phyloP scores from a whole-genome alignment of 106 monocot genomes.

The Phalaenopsis aphrodite region DNA sequence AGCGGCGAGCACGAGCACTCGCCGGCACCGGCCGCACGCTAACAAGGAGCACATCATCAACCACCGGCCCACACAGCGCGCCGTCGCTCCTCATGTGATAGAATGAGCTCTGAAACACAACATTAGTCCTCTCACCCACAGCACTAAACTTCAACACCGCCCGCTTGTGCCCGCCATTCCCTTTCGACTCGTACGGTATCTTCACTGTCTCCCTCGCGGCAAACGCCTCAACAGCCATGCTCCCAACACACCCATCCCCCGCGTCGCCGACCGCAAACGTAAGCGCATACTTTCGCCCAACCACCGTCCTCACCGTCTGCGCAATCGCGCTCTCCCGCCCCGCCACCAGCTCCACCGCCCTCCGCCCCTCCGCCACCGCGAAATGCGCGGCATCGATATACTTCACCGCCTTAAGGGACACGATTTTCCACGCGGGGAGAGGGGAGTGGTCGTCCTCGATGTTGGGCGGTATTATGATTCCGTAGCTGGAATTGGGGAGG shows the following conservation, averaged over 20 bases:
- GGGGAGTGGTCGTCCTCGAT: conserved; percentile 63
- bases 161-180: conserved; percentile 45
- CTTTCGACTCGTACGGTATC: conserved; percentile 52
- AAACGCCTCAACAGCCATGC: conserved; percentile 53
- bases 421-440: conserved; percentile 48
- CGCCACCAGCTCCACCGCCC: conserved; percentile 58
- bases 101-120: conserved; percentile 53
- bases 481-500: conserved; percentile 35
- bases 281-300: conserved; percentile 30
- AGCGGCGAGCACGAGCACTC: too few species aligned
- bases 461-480: conserved; percentile 49
- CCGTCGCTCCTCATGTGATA: conserved; percentile 45
- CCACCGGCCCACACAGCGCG: conserved; percentile 52
- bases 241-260: conserved; percentile 36
- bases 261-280: conserved; percentile 56
- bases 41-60: conserved; percentile 40
- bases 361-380: conserved; percentile 35
- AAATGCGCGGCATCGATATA: conserved; percentile 51
- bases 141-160: conserved; percentile 43
- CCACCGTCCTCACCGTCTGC: conserved; percentile 38
- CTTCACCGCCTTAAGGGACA: conserved; percentile 56
- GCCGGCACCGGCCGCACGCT: conserved; percentile 13
- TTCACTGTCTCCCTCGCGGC: conserved; percentile 25
- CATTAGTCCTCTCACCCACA: conserved; percentile 17
- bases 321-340: conserved; percentile 45